Evolutionary conservation across 306 rosid genomes (phyloP), one percentile per base, ranked within the genome.

Genomic region (Quercus variabilis): DNA sequence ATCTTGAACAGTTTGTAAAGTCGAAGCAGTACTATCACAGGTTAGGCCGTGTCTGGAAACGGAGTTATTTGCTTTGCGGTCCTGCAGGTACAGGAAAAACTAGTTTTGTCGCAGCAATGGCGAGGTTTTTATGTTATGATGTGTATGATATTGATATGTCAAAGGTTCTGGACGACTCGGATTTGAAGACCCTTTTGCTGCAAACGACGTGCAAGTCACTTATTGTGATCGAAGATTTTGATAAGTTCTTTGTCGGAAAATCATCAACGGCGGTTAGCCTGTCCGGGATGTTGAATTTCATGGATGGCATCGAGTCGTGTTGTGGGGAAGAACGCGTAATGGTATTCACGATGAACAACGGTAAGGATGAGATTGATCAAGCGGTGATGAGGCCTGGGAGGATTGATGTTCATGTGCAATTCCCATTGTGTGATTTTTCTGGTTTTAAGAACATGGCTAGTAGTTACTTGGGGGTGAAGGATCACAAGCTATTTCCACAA

Each of bases 21-120:
- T 88, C 99, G 2, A 95, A 91, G 67, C 97, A 92, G 57, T 95
- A 91, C 60, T 95, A 92, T 76, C 87, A 95, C 82, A 78, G 92
- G 5, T 68, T 92, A 70, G 99, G 99, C 6, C 97, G 99, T 18
- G 99, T 91, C 30, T 95, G 99, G 99, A 95, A 89, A 71, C 90
- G 99, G 28, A 95, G 98, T 31, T 95, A 86, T 80, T 79, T 95
- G 4, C 98, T 95, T 11, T 88, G 84, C 88, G 99, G 99, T 64
- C 77, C 88, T 1, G 77, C 92, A 18, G 99, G 98, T 1, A 94
- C 98, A 0, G 98, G 98, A 0, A 92, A 92, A 76, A 90, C 99
- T 0, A 91, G 97, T 73, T 91, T 95, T 82, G 63, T 90, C 2
- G 97, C 98, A 0, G 99, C 99, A 14, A 95, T 95, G 99, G 97